Conservation (phyloP, 192 early-diverging fungal species). For the Umbelopsis isabellina region DNA sequence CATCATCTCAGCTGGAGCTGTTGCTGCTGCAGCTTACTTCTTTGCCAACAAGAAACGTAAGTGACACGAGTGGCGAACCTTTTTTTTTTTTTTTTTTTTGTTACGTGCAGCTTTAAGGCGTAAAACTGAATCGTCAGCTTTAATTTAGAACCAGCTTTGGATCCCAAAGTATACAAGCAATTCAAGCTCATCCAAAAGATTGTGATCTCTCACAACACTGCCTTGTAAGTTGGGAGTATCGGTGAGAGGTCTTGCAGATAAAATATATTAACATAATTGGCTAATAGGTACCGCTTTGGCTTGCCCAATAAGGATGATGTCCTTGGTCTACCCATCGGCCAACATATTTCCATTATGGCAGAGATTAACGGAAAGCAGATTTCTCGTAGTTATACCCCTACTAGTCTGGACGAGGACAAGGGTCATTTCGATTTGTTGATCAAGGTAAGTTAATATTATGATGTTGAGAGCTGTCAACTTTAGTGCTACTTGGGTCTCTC, state of each 20-base stretch:
- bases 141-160: conserved; percentile 55
- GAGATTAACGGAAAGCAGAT: conserved; percentile 83
- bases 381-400: conserved; percentile 90
- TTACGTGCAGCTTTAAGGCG: neutral
- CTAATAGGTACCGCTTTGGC: conserved; percentile 78
- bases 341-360: conserved; percentile 89
- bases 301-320: conserved; percentile 66
- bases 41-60: conserved; percentile 37
- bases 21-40: conserved; percentile 32
- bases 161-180: conserved; percentile 72
- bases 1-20: conserved; percentile 27
- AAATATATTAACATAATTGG: neutral
- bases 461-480: neutral
- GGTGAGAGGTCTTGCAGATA: neutral
- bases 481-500: neutral
- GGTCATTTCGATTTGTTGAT: conserved; percentile 92
- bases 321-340: conserved; percentile 92
- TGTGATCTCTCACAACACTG: conserved; percentile 82
- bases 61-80: neutral
- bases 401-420: conserved; percentile 77
- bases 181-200: conserved; percentile 81
- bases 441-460: conserved; percentile 61
- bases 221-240: conserved; percentile 60
- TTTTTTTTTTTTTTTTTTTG: neutral
- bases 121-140: neutral